A percentile compares a stretch with the other conserved stretches of the same genome.
Conservation (phyloP, 805 yeast species). For the Ogataea trehaloabstinens region DNA sequence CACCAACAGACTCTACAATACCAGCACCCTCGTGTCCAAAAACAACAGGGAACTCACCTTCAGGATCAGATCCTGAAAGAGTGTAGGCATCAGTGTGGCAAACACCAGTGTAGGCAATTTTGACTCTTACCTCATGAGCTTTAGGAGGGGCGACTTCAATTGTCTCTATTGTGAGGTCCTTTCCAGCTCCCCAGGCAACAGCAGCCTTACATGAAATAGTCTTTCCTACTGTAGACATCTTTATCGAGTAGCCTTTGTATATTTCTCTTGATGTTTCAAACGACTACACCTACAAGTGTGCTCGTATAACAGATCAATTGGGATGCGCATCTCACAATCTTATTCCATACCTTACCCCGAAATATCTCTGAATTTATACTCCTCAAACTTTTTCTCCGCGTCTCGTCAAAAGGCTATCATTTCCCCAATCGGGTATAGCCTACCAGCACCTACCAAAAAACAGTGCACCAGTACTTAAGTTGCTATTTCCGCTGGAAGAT, state of each 20-base stretch:
- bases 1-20: constrained; percentile 91
- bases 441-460: constrained; percentile 4
- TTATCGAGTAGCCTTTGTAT: too few species aligned
- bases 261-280: too few species aligned
- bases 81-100: constrained; percentile 99
- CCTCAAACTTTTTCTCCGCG: not conserved
- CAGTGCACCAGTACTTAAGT: constrained; percentile 2
- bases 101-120: constrained; percentile 84
- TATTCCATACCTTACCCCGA: too few species aligned
- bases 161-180: constrained; percentile 72
- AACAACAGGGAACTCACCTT: constrained; percentile 90
- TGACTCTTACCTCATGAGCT: constrained; percentile 96
- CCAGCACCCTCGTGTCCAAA: constrained; percentile 99
- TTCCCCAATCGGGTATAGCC: constrained; percentile 11
- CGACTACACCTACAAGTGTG: too few species aligned
- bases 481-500: not conserved
- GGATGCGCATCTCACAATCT: too few species aligned
- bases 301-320: not conserved
- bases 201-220: constrained; percentile 89
- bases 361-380: constrained; percentile 1
- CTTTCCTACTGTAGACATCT: constrained; percentile 33
- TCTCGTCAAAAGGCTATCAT: constrained; percentile 18
- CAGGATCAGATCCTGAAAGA: constrained; percentile 91
- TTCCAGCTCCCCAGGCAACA: constrained; percentile 94
- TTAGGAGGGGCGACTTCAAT: constrained; percentile 91